Base-by-base conservation (phyloP, 2,329 filamentous ascomycete species). In the Drechmeria coniospora region DNA sequence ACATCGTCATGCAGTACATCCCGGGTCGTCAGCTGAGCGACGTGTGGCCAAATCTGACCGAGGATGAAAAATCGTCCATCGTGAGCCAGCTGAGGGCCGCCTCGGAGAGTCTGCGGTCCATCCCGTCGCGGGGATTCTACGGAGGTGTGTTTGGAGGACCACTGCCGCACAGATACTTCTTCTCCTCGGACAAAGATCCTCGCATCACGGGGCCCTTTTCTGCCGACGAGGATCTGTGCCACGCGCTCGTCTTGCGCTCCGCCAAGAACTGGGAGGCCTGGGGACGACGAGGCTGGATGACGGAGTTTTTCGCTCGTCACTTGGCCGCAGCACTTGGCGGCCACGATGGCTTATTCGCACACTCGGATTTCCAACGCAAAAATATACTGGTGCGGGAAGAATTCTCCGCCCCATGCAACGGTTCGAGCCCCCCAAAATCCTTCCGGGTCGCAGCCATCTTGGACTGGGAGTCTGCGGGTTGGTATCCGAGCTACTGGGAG, bases 1-100 rank as follows among this genome's bases (percentile, higher is more conserved):
- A 30, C 23, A 15, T 35, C 11, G 25, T 35, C 24, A 35, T 35
- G 33, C 30, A 33, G 25, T 31, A 27, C 19, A 21, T 35, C 11
- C 22, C 13, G 14, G 33, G 30, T 15, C 23, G 19, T 11, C 18
- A 21, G 14, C 25, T 26, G 4, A 26, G 25, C 25, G 23, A 27
- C 15, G 21, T 31, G 12, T 31, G 29, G 29, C 14, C 9, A n/a
- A 8, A 6, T 13, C 15, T 31, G 13, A 24, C 30, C 14, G 21
- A 28, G 16, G 26, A 26, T 10, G 8, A 28, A 11, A 26, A 26
- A 11, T 4, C 16, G 4, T 13, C 26, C 16, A 28, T 31, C 14
- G 18, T 22, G 19, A 23, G 16, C 8, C 29, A 31, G 25, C 15
- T 31, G n/a, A 21, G 29, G 19, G 12, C 8, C 5, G 25, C 25